phyloP scores from a whole-genome alignment of 169 alveolate species.

The Plasmodium chabaudi region DNA sequence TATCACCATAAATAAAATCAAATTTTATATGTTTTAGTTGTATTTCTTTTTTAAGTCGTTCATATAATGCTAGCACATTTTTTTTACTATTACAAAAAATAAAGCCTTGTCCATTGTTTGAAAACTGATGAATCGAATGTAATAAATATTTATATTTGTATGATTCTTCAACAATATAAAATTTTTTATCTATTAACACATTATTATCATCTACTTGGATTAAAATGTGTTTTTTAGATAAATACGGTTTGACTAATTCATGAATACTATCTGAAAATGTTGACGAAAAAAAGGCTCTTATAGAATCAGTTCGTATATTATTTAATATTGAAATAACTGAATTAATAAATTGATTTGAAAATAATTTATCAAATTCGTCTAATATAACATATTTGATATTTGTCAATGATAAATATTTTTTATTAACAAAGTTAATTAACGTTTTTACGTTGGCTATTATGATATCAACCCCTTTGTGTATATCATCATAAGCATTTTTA shows the following conservation, averaged over 20 bases:
- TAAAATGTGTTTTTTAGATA: constrained; percentile 49
- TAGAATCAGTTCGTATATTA: constrained; percentile 56
- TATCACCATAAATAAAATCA: constrained; percentile 98
- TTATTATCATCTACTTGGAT: constrained; percentile 48
- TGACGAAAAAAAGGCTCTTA: constrained; percentile 58
- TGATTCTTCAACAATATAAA: constrained; percentile 52
- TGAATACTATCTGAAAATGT: constrained; percentile 40
- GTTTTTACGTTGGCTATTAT: constrained; percentile 68
- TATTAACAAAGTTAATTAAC: constrained; percentile 65
- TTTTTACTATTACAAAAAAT: constrained; percentile 98
- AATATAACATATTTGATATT: constrained; percentile 48
- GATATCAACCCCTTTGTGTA: constrained; percentile 46
- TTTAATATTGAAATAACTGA: constrained; percentile 47
- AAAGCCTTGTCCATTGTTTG: constrained; percentile 91
- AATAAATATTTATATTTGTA: constrained; percentile 17
- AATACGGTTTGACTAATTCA: constrained; percentile 29
- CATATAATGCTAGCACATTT: constrained; percentile 95
- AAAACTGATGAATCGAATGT: not conserved
- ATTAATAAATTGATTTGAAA: constrained; percentile 44
- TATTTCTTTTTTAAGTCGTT: constrained; percentile 92
- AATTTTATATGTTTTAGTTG: constrained; percentile 19
- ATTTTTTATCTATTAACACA: constrained; percentile 29
- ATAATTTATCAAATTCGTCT: constrained; percentile 71
- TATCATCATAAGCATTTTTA: constrained; percentile 58
- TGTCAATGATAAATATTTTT: constrained; percentile 32